phyloP scores from a whole-genome alignment of 805 yeast genomes.

The Barnettozyma salicaria region DNA sequence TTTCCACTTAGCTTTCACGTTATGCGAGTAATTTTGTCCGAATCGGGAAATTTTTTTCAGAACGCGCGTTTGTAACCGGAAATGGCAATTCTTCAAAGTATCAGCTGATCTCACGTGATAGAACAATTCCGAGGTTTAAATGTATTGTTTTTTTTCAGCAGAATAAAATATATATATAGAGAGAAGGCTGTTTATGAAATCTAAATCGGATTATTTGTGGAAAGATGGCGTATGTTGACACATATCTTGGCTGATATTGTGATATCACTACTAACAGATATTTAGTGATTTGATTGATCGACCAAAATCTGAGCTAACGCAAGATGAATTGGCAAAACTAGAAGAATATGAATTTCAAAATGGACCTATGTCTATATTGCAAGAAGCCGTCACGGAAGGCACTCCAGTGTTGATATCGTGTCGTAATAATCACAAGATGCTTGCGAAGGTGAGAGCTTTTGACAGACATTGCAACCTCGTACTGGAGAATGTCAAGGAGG shows the following conservation, averaged over 20 bases:
- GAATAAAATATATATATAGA: not conserved
- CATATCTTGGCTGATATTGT: not conserved
- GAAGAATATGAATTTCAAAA: conserved; percentile 86
- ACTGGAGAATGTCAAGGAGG: conserved; percentile 83
- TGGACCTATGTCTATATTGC: conserved; percentile 90
- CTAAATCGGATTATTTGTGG: not conserved
- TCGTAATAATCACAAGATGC: conserved; percentile 86
- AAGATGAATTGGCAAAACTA: conserved; percentile 67
- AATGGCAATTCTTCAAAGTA: no score
- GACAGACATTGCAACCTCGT: conserved; percentile 96
- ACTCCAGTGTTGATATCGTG: conserved; percentile 81
- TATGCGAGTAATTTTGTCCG: conserved; percentile 14
- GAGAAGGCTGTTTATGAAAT: no score
- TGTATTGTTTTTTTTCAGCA: not conserved
- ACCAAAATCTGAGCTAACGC: conserved; percentile 75
- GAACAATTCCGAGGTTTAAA: not conserved
- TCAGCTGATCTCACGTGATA: not conserved
- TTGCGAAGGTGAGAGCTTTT: conserved; percentile 88
- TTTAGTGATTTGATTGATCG: conserved; percentile 60
- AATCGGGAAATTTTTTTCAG: conserved; percentile 10
- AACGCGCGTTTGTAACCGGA: conserved; percentile 1
- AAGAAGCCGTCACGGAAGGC: conserved; percentile 68
- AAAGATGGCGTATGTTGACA: conserved; percentile 20
- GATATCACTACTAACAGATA: conserved; percentile 8
- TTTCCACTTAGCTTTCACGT: not conserved